Evolutionary conservation across 2,329 filamentous ascomycete species (phyloP).

Genomic region (Verticillium zaregamsianum): DNA sequence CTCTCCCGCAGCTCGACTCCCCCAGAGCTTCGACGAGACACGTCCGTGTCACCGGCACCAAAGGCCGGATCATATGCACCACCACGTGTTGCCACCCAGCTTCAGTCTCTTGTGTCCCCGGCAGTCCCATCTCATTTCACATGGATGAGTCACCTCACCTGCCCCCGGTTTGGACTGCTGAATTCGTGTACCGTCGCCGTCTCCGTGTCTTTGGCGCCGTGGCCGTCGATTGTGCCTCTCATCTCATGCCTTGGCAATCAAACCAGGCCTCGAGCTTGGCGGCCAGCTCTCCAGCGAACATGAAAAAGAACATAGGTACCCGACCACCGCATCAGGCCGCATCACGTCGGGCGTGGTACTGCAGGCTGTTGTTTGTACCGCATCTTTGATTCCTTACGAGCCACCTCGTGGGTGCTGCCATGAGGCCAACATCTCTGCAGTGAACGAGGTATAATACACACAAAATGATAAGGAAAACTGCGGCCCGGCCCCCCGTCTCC

Average conservation of each 20-base stretch:
- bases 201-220: too few species aligned
- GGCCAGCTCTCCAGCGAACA: too few species aligned
- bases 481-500: neutral
- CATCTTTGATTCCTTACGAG: neutral
- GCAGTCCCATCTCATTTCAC: neutral
- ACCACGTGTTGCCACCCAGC: constrained; percentile 5
- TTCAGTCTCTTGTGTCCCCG: neutral
- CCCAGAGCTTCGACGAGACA: neutral
- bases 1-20: neutral
- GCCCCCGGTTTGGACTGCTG: too few species aligned
- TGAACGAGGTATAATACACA: constrained; percentile 11
- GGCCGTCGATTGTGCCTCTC: too few species aligned
- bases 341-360: neutral
- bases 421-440: constrained; percentile 9
- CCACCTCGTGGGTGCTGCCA: constrained; percentile 2
- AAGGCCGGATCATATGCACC: neutral
- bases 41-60: neutral
- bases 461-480: constrained; percentile 3
- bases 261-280: too few species aligned
- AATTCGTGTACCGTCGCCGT: too few species aligned
- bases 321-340: neutral
- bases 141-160: too few species aligned
- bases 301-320: neutral
- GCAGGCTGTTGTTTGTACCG: neutral
- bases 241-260: too few species aligned